Evolutionary conservation across 345 rosid species (phyloP), one percentile per base, ranked within the genome.

Genomic region (Corchorus olitorius): DNA sequence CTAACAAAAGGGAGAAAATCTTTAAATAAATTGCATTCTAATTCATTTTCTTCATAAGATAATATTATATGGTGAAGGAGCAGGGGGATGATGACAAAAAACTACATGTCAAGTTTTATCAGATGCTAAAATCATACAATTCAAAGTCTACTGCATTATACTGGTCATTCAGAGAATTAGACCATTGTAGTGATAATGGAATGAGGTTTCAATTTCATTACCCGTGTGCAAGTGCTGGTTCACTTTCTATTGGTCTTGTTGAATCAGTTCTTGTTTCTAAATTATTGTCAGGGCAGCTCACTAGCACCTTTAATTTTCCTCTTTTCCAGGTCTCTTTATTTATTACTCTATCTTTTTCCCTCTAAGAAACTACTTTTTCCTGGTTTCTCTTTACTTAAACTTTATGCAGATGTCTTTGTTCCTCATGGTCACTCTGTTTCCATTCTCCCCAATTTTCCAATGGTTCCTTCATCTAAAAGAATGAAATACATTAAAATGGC

Each of bases 171-270:
- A 35, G 15, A 35, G 0, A 34, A 35, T 27, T 37, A 33, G 49
- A 17, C 19, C 53, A 1, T 9, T 66, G 10, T 0, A 66, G 70
- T 33, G 45, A 19, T 8, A 66, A 12, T 4, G 35, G 53, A 45
- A 66, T 45, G 70, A 20, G 53, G 12, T 66, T 66, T 33, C 70
- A 66, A 66, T 66, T 9, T 45, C 53, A 66, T 12, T 13, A 66
- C 70, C 53, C 19, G 20, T 43, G 53, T 10, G 11, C n/a, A 19
- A 66, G 53, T 19, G 35, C 17, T 11, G 17, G 4, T 19, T 60
- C 16, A 45, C 70, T 45, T 65, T 43, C 34, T n/a, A n/a, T 7
- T 2, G 20, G 27, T 37, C 48, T 64, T 64, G 4, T 17, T 16
- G 27, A 20, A 64, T 27, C 48, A 8, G 13, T 0, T 11, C 27